Conservation (phyloP, 2,329 filamentous ascomycete species). For the Didymosphaeria variabile region DNA sequence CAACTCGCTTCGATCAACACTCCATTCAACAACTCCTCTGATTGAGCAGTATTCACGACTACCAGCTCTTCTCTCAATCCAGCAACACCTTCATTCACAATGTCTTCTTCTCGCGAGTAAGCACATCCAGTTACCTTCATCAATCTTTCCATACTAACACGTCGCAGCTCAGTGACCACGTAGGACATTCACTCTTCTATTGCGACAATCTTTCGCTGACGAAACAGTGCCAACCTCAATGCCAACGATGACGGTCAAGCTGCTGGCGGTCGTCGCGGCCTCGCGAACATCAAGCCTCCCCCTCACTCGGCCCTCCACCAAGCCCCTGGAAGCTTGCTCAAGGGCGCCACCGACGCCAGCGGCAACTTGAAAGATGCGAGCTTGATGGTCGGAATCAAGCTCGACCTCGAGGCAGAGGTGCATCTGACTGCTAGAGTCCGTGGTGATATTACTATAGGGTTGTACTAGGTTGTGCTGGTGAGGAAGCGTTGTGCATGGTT, state of each 20-base stretch:
- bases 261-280: conserved; percentile 29
- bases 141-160: neutral
- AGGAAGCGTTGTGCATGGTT: too few species aligned
- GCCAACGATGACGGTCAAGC: conserved; percentile 45
- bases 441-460: conserved; percentile 65
- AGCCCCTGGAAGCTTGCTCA: conserved; percentile 55
- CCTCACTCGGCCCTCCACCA: conserved; percentile 45
- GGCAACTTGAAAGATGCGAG: conserved; percentile 64
- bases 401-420: conserved; percentile 68
- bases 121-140: neutral
- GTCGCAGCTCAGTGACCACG: neutral
- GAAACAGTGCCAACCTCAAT: neutral
- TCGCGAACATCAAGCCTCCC: conserved; percentile 22
- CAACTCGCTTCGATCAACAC: neutral
- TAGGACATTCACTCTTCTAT: neutral
- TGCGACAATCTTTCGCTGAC: neutral
- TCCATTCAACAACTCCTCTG: too few species aligned
- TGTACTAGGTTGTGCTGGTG: conserved; percentile 52
- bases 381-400: conserved; percentile 67
- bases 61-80: neutral
- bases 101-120: conserved; percentile 10
- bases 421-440: conserved; percentile 66
- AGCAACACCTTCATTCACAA: neutral
- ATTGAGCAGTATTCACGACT: neutral
- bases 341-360: conserved; percentile 63